Conservation (phyloP, 257 asterid genomes). For the Fraxinus pennsylvanica region DNA sequence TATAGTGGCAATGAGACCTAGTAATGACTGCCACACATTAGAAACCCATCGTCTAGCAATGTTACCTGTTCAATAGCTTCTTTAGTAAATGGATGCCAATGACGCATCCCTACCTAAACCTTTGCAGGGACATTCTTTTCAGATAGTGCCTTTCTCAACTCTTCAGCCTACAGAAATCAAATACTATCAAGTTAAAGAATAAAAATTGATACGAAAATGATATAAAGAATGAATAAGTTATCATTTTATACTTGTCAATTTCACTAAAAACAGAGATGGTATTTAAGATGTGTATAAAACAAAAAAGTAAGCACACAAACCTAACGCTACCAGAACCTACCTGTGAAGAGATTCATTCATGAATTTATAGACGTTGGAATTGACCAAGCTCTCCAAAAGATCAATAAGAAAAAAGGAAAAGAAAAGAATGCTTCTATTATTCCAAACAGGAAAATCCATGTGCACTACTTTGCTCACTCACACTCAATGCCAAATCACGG, state of each 20-base stretch:
- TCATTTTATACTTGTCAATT: neutral
- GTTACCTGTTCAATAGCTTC: slow-evolving; percentile 94
- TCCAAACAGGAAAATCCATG: slow-evolving; percentile 1
- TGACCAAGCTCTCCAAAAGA: slow-evolving; percentile 10
- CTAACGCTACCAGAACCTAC: neutral
- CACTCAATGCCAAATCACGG: neutral
- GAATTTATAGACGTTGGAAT: slow-evolving; percentile 10
- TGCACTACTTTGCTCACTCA: slow-evolving; percentile 10
- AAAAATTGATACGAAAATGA: slow-evolving; percentile 13
- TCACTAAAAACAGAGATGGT: slow-evolving; percentile 5
- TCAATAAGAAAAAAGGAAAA: neutral
- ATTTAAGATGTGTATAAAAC: slow-evolving; percentile 17
- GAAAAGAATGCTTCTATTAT: neutral
- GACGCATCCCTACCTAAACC: slow-evolving; percentile 97
- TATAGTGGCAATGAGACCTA: slow-evolving; percentile 3
- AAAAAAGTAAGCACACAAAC: slow-evolving; percentile 7
- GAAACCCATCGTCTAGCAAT: slow-evolving; percentile 13
- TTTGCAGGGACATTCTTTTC: slow-evolving; percentile 82
- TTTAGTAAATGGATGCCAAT: slow-evolving; percentile 99
- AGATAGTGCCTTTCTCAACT: slow-evolving; percentile 68
- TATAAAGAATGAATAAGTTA: neutral
- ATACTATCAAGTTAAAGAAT: slow-evolving; percentile 23
- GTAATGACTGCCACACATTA: neutral
- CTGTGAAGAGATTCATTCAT: slow-evolving; percentile 13
- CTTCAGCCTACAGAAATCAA: slow-evolving; percentile 73